Conservation (phyloP, 176 grass and related monocot genomes). For the Oryza nivara region DNA sequence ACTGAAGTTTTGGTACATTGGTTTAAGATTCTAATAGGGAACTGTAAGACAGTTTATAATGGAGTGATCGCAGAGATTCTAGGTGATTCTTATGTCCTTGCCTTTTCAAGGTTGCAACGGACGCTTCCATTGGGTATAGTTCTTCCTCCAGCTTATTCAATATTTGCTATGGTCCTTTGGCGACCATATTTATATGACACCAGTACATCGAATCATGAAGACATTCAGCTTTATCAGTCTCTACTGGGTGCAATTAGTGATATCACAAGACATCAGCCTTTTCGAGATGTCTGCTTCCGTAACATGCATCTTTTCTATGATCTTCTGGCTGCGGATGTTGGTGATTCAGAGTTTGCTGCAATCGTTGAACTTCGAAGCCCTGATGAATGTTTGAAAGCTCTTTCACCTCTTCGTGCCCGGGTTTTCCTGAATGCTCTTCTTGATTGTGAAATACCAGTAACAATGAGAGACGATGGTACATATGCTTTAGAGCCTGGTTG, state of each 20-base stretch:
- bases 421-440: slow-evolving; percentile 86
- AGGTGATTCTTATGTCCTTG: slow-evolving; percentile 79
- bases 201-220: slow-evolving; percentile 73
- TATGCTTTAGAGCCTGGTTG: slow-evolving; percentile 60
- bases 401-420: slow-evolving; percentile 85
- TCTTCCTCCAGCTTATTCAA: slow-evolving; percentile 83
- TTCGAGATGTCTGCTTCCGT: slow-evolving; percentile 83
- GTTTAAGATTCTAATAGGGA: slow-evolving; percentile 88
- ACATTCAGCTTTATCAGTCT: slow-evolving; percentile 68
- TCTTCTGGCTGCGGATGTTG: slow-evolving; percentile 76
- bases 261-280: slow-evolving; percentile 85
- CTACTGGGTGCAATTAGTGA: slow-evolving; percentile 67
- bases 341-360: slow-evolving; percentile 90
- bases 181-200: not conserved
- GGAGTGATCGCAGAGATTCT: slow-evolving; percentile 90
- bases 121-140: slow-evolving; percentile 71
- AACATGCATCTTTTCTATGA: slow-evolving; percentile 78
- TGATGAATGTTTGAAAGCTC: slow-evolving; percentile 80
- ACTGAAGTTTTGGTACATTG: slow-evolving; percentile 87
- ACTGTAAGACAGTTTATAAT: slow-evolving; percentile 83
- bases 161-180: slow-evolving; percentile 97
- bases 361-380: slow-evolving; percentile 68
- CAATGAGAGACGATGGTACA: slow-evolving; percentile 62
- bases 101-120: slow-evolving; percentile 87
- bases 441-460: slow-evolving; percentile 75